Base-by-base conservation (phyloP, 768 basidiomycete genomes). In the Imleria badia region DNA sequence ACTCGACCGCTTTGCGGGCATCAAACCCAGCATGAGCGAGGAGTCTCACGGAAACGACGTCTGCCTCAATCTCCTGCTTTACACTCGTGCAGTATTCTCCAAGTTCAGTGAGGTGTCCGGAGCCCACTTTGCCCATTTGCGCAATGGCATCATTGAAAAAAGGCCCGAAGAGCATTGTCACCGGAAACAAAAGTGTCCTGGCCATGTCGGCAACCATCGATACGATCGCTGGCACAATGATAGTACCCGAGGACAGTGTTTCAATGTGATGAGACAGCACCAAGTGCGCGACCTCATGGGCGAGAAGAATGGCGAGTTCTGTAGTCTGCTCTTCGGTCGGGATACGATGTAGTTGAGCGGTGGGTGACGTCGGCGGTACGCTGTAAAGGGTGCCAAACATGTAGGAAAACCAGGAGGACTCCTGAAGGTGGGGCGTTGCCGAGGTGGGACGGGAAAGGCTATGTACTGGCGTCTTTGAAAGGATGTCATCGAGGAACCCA, bases 101-200 rank as follows among this genome's bases (percentile, higher is more conserved):
- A 3, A 87, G 72, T 68, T 85, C 87, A 45, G 78, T 75, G 36
- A 95, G 76, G 65, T 95, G 87, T 3, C 85, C 84, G 12, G 86
- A 84, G 3, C 90, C 87, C 1, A 89, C 79, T 66, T 86, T 86
- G 23, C 91, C 87, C 49, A 94, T 62, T 48, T 89, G 84, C 0
- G 87, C 91, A 23, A 98, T 81, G 3, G 92, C 94, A 62, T 99
- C 96, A 65, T 96, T 95, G 54, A 98, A 84, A 68, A 98, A 97
- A 1, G 96, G 96, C 0, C 96, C 95, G 52, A 98, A 85, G 10
- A 94, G 64, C 87, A 91, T 93, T 5, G 92, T 97, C 45, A 94
- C 64, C 0, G 94, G 94, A 71, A 94, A 98, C 14, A 94, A 72
- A 31, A 94, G 66, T 3, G 92, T 85, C 39, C 94, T 79, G 22